These are phyloP conservation scores for Claviceps sorghi DNA, from an alignment of 2,329 filamentous ascomycete genomes.

Conservation along the genomic window DNA sequence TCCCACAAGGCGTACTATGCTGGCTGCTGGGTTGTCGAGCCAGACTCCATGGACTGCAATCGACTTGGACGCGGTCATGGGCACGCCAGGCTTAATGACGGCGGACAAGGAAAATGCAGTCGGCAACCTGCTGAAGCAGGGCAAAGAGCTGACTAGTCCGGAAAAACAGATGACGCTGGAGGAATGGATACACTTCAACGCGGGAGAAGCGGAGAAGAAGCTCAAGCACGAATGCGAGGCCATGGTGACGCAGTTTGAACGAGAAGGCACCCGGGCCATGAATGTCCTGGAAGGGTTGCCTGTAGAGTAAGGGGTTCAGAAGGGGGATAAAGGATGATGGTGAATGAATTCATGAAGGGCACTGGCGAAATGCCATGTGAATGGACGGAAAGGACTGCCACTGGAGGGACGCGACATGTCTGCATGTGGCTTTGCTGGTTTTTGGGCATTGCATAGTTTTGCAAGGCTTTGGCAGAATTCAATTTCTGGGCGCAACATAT, in stretches of 20 bases:
- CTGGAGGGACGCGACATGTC: too few relatives aligned
- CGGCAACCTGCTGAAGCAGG: constrained; percentile 35
- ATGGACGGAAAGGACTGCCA: too few relatives aligned
- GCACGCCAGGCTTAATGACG: constrained; percentile 25
- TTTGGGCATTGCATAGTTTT: too few relatives aligned
- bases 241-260: constrained; percentile 71
- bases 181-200: constrained; percentile 79
- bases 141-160: constrained; percentile 49
- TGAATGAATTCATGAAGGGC: background rate
- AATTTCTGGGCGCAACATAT: too few relatives aligned
- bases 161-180: constrained; percentile 89
- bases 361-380: background rate
- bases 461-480: too few relatives aligned
- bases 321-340: background rate
- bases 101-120: constrained; percentile 38
- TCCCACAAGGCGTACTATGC: constrained; percentile 46
- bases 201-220: constrained; percentile 62
- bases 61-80: constrained; percentile 62
- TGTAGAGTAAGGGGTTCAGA: constrained; percentile 22
- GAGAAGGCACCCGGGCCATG: constrained; percentile 66
- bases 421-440: too few relatives aligned
- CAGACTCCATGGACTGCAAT: constrained; percentile 54
- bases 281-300: constrained; percentile 59
- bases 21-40: constrained; percentile 39
- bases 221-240: constrained; percentile 70